These are phyloP conservation scores for Platanus orientalis DNA, from an alignment of 164 flowering plant genomes.

Conservation along the genomic window DNA sequence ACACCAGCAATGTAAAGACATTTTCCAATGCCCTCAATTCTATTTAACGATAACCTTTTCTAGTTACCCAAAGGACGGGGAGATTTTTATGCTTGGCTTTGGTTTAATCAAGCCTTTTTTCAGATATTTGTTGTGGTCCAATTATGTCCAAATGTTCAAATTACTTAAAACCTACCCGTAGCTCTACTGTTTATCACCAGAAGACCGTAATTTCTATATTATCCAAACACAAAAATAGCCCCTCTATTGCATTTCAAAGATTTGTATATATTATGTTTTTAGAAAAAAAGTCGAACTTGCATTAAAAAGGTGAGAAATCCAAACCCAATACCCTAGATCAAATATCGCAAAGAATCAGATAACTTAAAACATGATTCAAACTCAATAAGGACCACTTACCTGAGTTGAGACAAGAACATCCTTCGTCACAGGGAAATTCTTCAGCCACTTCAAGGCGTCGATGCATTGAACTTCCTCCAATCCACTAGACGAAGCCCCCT, in stretches of 20 bases:
- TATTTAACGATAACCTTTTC: no score
- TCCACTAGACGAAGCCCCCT: slow-evolving; percentile 27
- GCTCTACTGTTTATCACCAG: neutral
- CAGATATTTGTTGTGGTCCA: no score
- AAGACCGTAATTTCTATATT: neutral
- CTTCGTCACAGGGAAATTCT: slow-evolving; percentile 59
- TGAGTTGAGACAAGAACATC: slow-evolving; percentile 71
- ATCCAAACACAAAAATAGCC: neutral
- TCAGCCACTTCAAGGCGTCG: slow-evolving; percentile 61
- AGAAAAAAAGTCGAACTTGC: neutral
- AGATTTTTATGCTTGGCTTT: no score
- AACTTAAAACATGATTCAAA: neutral
- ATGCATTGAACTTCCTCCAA: slow-evolving; percentile 62
- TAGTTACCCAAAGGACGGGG: no score
- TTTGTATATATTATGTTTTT: neutral
- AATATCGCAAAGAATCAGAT: neutral
- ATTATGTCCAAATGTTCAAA: no score
- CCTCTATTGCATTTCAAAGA: neutral
- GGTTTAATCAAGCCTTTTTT: no score
- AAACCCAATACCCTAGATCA: neutral
- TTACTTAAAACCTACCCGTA: no score
- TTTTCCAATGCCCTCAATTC: no score
- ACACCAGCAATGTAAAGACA: no score
- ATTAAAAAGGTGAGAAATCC: neutral
- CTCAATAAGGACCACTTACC: slow-evolving; percentile 28